phyloP scores from a whole-genome alignment of 371 early-diverging fungal species.

The Circinella minor region DNA sequence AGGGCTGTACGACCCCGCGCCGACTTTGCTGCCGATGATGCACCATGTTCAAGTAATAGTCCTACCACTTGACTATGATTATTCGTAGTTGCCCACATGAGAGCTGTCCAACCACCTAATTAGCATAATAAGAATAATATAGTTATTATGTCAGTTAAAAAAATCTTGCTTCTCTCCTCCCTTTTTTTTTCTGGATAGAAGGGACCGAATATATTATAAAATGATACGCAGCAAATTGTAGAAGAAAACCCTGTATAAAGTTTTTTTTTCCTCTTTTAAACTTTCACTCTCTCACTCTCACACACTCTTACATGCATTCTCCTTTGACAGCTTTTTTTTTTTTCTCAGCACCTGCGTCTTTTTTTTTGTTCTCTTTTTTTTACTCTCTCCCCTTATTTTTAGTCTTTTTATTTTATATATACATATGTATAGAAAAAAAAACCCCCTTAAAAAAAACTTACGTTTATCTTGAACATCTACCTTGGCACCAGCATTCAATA shows the following conservation, averaged over 20 bases:
- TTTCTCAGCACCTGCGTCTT: too few species aligned
- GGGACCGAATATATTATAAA: too few species aligned
- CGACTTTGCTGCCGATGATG: conserved; percentile 68
- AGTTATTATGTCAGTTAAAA: background rate
- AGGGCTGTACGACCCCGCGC: conserved; percentile 75
- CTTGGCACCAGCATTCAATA: conserved; percentile 73
- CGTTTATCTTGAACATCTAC: conserved; percentile 77
- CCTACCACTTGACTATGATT: conserved; percentile 76
- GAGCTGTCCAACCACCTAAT: conserved; percentile 89
- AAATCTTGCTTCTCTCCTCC: conserved; percentile 1
- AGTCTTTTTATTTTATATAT: too few species aligned
- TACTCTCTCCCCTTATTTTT: too few species aligned
- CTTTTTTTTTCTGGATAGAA: background rate
- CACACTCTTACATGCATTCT: background rate
- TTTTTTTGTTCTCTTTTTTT: too few species aligned
- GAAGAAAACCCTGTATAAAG: too few species aligned
- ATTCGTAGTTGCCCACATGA: conserved; percentile 94
- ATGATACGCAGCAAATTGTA: too few species aligned
- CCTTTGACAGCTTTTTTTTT: background rate
- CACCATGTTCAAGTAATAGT: conserved; percentile 78
- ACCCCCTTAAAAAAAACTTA: conserved; percentile 35
- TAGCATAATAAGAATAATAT: too few species aligned
- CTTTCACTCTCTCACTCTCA: too few species aligned
- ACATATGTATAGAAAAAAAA: background rate
- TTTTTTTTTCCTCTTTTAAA: background rate